Conservation (phyloP, 371 early-diverging fungal genomes). For the Rhizopus arrhizus region DNA sequence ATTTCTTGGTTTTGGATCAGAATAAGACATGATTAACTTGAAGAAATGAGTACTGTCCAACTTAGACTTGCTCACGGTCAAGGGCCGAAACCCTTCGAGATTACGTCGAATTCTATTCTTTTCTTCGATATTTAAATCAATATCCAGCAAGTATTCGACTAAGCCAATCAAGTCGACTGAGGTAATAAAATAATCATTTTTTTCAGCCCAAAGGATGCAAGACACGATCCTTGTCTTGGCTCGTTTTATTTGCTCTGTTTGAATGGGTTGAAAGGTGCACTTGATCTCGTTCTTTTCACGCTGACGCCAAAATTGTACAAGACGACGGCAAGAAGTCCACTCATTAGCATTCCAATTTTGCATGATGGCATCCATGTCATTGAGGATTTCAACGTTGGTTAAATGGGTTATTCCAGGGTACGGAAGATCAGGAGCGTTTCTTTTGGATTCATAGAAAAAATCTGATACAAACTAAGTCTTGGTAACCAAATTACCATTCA, state of each 20-base stretch:
- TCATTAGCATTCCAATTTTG: conserved; percentile 61
- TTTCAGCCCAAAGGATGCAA: conserved; percentile 76
- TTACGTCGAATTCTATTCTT: conserved; percentile 84
- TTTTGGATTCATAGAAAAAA: conserved; percentile 28
- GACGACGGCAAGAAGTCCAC: conserved; percentile 59
- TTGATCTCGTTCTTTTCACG: conserved; percentile 63
- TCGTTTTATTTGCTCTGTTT: neutral
- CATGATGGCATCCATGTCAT: conserved; percentile 59
- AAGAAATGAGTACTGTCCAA: conserved; percentile 72
- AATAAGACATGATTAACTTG: conserved; percentile 76
- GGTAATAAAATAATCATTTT: conserved; percentile 72
- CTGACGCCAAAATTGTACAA: conserved; percentile 75
- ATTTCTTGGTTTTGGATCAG: conserved; percentile 79
- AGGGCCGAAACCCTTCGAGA: conserved; percentile 75
- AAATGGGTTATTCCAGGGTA: conserved; percentile 65
- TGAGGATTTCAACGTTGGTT: conserved; percentile 64
- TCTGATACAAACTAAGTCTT: conserved; percentile 35
- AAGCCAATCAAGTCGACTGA: conserved; percentile 75
- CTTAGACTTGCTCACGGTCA: conserved; percentile 74
- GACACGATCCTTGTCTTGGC: conserved; percentile 57
- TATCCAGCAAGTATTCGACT: conserved; percentile 68
- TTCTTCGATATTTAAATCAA: conserved; percentile 73
- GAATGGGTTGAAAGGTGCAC: conserved; percentile 60
- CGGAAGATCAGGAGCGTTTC: conserved; percentile 5
- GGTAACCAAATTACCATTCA: conserved; percentile 27